phyloP scores from a whole-genome alignment of 495 filamentous ascomycete genomes.

The Penicillium soppii region DNA sequence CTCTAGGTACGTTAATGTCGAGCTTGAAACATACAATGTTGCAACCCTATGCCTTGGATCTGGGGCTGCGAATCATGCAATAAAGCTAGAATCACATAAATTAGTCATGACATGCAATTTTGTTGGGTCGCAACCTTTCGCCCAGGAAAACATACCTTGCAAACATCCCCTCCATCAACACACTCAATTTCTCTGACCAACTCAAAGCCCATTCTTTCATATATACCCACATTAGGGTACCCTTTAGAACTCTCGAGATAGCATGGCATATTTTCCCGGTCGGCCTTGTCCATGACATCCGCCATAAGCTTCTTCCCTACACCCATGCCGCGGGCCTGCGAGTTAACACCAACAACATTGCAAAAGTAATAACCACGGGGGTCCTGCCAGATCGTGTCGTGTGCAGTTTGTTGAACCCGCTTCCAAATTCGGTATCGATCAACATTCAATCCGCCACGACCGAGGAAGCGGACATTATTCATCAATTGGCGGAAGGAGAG shows the following conservation, averaged over 20 bases:
- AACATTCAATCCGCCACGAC: constrained; percentile 62
- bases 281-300: constrained; percentile 56
- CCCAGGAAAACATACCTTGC: constrained; percentile 31
- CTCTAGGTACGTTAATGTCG: no score
- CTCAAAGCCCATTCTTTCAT: constrained; percentile 64
- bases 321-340: constrained; percentile 57
- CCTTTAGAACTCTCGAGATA: constrained; percentile 66
- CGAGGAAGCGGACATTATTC: constrained; percentile 60
- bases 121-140: no score
- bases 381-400: constrained; percentile 35
- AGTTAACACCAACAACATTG: constrained; percentile 65
- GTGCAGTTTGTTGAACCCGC: constrained; percentile 37
- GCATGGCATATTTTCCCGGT: constrained; percentile 57
- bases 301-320: constrained; percentile 59
- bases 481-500: constrained; percentile 59
- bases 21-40: no score
- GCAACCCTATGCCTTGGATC: constrained; percentile 11
- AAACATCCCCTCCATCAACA: constrained; percentile 52
- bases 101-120: constrained; percentile 8
- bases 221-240: constrained; percentile 63
- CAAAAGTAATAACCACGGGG: constrained; percentile 66
- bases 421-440: constrained; percentile 61
- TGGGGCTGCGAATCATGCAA: constrained; percentile 25
- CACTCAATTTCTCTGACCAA: constrained; percentile 61
- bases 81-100: constrained; percentile 17